Evolutionary conservation across 257 asterid species (phyloP).

Genomic region (Nicotiana otophora): DNA sequence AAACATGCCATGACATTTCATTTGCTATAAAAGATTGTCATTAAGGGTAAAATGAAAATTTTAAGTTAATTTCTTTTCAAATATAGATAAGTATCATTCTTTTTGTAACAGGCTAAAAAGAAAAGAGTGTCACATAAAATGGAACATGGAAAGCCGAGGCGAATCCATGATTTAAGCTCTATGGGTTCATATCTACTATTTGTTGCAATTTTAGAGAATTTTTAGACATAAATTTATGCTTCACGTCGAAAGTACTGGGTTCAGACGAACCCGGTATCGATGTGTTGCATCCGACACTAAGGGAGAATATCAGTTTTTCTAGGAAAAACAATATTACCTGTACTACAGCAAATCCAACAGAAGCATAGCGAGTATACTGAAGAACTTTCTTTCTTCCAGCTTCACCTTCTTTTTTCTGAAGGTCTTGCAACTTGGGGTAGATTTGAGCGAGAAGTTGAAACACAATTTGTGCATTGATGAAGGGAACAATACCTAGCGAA

Average conservation of each 20-base stretch:
- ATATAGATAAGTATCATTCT: neutral
- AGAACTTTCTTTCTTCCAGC: constrained; percentile 95
- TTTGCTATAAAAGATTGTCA: neutral
- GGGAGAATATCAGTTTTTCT: neutral
- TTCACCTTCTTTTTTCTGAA: constrained; percentile 93
- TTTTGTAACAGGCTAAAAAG: neutral
- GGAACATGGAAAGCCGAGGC: neutral
- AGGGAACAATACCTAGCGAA: constrained; percentile 96
- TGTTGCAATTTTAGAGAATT: too few relatives aligned
- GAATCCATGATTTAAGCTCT: too few relatives aligned
- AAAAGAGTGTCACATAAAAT: neutral
- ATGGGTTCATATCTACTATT: too few relatives aligned
- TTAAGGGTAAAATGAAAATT: neutral
- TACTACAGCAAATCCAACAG: constrained; percentile 93
- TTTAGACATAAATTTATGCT: too few relatives aligned
- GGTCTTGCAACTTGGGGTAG: constrained; percentile 94
- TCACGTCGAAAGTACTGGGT: too few relatives aligned
- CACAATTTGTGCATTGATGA: constrained; percentile 93
- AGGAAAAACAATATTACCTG: constrained; percentile 50
- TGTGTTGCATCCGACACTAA: too few relatives aligned
- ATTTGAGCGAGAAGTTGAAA: constrained; percentile 95
- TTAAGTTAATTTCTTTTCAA: neutral
- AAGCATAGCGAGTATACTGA: constrained; percentile 98
- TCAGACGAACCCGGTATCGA: too few relatives aligned
- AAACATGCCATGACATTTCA: neutral